Percentiles rank a stretch among this genome's conserved stretches.
Evolutionary conservation across 1,284 basidiomycete genomes (phyloP).

Genomic region (Rugosomyces carneus): DNA sequence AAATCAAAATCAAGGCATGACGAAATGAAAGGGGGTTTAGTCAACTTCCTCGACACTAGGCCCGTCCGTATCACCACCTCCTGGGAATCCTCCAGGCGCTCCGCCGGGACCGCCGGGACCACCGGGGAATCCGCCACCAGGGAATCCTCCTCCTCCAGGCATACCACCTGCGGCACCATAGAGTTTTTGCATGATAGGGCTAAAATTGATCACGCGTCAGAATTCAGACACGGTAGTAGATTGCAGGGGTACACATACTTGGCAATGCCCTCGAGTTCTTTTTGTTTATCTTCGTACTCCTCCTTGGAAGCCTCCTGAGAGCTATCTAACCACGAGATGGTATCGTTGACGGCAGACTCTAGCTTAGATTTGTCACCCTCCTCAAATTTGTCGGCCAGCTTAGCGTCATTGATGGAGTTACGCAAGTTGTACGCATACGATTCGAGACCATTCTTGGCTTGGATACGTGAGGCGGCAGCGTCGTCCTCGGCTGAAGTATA

Average conservation of each 20-base stretch:
- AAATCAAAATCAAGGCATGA: neutral
- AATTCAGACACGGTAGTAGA: neutral
- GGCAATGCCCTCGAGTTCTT: slow-evolving; percentile 89
- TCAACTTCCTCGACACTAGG: slow-evolving; percentile 89
- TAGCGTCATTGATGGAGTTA: slow-evolving; percentile 82
- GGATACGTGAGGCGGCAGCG: slow-evolving; percentile 76
- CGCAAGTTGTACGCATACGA: slow-evolving; percentile 96
- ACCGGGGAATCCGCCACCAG: slow-evolving; percentile 38
- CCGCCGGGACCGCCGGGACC: slow-evolving; percentile 48
- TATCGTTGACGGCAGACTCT: slow-evolving; percentile 77
- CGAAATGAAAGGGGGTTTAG: slow-evolving; percentile 31
- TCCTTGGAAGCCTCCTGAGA: slow-evolving; percentile 92
- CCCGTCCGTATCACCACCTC: slow-evolving; percentile 65
- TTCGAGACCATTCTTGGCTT: slow-evolving; percentile 85
- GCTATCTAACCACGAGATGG: slow-evolving; percentile 85
- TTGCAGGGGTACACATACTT: slow-evolving; percentile 36
- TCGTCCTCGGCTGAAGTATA: slow-evolving; percentile 66
- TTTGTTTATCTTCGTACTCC: slow-evolving; percentile 94
- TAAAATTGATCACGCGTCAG: slow-evolving; percentile 16
- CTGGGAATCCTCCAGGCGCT: slow-evolving; percentile 49
- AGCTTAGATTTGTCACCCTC: slow-evolving; percentile 86
- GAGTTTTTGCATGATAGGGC: slow-evolving; percentile 91
- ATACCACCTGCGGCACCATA: slow-evolving; percentile 72
- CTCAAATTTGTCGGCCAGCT: slow-evolving; percentile 86
- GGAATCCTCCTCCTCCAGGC: slow-evolving; percentile 24